A percentile compares a stretch with the other conserved stretches of the same genome.
phyloP scores from a whole-genome alignment of 2,329 filamentous ascomycete genomes.

The Diplodia corticola region DNA sequence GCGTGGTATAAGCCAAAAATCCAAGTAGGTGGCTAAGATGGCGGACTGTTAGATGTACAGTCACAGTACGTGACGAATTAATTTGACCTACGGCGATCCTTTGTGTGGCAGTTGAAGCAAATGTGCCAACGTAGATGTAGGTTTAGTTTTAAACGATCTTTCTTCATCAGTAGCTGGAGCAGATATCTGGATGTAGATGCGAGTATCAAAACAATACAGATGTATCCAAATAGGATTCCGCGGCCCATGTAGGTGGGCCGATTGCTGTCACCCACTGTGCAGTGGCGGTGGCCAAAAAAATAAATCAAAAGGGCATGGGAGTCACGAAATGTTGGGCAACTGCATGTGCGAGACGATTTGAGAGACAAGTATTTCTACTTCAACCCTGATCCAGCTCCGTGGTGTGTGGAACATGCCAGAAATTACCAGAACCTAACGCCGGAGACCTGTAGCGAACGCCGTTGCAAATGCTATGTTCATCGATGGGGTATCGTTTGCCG shows the following conservation, averaged over 20 bases:
- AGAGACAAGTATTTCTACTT: conserved; percentile 2
- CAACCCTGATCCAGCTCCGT: conserved; percentile 3
- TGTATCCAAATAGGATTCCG: no score
- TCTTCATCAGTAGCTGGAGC: no score
- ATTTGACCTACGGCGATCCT: no score
- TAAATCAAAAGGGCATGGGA: not conserved
- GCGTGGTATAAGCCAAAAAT: not conserved
- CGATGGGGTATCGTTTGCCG: conserved; percentile 15
- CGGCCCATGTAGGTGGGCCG: no score
- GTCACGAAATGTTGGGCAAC: no score
- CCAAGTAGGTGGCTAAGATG: not conserved
- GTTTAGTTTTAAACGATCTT: no score
- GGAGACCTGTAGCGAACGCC: conserved; percentile 2
- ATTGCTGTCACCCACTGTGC: no score
- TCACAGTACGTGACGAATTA: no score
- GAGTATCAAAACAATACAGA: no score
- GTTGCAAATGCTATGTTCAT: not conserved
- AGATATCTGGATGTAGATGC: no score
- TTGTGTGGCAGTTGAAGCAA: no score
- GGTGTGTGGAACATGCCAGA: not conserved
- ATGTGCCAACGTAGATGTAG: no score
- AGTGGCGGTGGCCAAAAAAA: not conserved
- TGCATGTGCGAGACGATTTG: not conserved
- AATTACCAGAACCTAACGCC: conserved; percentile 14
- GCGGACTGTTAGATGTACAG: not conserved